phyloP scores from a whole-genome alignment of 805 yeast genomes.

The Candida insectorum region DNA sequence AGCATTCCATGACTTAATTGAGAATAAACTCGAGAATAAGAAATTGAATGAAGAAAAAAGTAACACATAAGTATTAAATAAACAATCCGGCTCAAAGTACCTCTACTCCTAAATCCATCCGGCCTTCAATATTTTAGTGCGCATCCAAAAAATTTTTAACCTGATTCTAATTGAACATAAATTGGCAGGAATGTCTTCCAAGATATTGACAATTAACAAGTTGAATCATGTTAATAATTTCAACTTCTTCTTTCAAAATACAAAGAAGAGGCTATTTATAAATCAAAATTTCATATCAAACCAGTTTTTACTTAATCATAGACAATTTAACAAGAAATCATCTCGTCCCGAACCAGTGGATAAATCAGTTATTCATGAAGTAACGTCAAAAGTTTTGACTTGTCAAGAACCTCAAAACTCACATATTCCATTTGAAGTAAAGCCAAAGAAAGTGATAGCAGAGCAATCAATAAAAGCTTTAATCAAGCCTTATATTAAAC shows the following conservation, averaged over 20 bases:
- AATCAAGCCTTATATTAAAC: constrained; percentile 65
- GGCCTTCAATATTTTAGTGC: too few relatives aligned
- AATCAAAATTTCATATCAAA: constrained; percentile 35
- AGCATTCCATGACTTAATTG: constrained; percentile 95
- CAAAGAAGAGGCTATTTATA: constrained; percentile 24
- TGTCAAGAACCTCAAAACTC: constrained; percentile 45
- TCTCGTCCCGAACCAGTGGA: constrained; percentile 2
- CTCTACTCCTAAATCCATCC: too few relatives aligned
- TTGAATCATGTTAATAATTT: constrained; percentile 23
- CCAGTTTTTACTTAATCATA: constrained; percentile 16
- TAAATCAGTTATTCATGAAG: constrained; percentile 26
- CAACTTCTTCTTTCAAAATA: constrained; percentile 36
- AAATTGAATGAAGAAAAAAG: constrained; percentile 32
- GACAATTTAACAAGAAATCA: constrained; percentile 5
- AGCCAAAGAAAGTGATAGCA: constrained; percentile 25
- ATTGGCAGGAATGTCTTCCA: too few relatives aligned
- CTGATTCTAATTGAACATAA: too few relatives aligned
- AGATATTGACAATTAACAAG: constrained; percentile 11
- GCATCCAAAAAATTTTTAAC: too few relatives aligned
- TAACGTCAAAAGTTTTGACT: constrained; percentile 42
- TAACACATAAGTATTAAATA: not conserved
- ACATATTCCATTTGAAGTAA: constrained; percentile 58
- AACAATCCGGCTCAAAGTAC: not conserved
- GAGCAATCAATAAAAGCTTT: constrained; percentile 30
- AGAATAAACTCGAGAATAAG: constrained; percentile 87